Base-by-base conservation (phyloP, 2,329 filamentous ascomycete genomes). In the Didymella arachidicola region DNA sequence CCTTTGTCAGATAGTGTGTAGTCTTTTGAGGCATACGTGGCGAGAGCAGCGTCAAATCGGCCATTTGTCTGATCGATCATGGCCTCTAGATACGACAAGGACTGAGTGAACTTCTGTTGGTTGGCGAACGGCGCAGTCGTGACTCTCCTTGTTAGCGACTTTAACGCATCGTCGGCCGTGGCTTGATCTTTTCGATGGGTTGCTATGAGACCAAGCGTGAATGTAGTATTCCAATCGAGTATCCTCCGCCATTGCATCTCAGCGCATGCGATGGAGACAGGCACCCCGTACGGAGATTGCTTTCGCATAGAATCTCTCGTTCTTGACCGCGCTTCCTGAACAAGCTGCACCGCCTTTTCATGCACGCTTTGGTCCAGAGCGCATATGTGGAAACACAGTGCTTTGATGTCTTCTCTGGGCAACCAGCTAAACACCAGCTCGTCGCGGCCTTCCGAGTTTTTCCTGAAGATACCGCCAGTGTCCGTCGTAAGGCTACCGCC, bases 1-100 rank as follows among this genome's bases (percentile, higher is more conserved):
- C 52, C 60, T 32, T 65, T 60, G 34, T 66, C 59, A 7, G 79
- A 74, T 2, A 92, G 77, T 1, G 80, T 78, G 65, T 96, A 87
- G 18, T 80, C 77, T 1, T 83, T 79, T 39, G 87, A 83, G 59
- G 85, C 83, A 76, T 91, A 97, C 10, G 89, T 83, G 3, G 80
- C 67, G 14, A 93, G 79, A 3, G 94, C 93, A 2, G 80, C 79
- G n/a, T 85, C 79, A 1, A 95, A 81, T 62, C 92, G 83, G 16
- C 92, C 93, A 5, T 84, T 88, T 18, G 89, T 91, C 79, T 97
- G 94, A 51, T 87, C 81, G 66, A 92, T 89, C 7, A 91, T 84
- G 0, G 90, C 93, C 0, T 84, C 81, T 18, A 97, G 85, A 75
- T 97, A 97, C 42, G 86, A 79, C 7, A 86, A 81, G 43, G 91